Percentiles rank a stretch among this genome's conserved stretches.
Conservation (phyloP, 345 rosid genomes). For the Corchorus capsularis region DNA sequence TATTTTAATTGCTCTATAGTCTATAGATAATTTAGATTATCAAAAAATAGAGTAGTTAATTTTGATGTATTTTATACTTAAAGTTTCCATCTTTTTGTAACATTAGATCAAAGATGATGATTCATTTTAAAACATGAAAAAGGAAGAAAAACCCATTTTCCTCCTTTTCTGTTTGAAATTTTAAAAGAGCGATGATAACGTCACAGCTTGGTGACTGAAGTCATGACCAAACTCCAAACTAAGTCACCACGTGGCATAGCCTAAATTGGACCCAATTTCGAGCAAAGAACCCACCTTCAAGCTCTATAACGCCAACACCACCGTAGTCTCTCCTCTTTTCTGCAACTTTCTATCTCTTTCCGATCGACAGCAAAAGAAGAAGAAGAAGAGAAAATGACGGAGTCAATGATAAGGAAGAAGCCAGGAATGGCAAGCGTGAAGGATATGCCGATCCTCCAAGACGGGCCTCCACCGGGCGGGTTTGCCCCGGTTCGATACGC, state of each 20-base stretch:
- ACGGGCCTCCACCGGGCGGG: constrained; percentile 99
- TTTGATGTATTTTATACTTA: too few relatives aligned
- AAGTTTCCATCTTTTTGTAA: too few relatives aligned
- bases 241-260: background rate
- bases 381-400: constrained; percentile 66
- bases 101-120: too few relatives aligned
- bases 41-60: too few relatives aligned
- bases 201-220: background rate
- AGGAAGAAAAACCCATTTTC: background rate
- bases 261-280: background rate
- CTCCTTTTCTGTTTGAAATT: background rate
- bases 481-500: constrained; percentile 89
- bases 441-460: constrained; percentile 96
- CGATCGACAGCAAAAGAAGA: background rate
- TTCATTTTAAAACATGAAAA: background rate
- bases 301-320: background rate
- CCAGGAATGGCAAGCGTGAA: constrained; percentile 99
- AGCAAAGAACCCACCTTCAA: background rate
- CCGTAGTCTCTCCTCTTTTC: background rate
- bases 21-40: too few relatives aligned
- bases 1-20: background rate
- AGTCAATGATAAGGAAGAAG: constrained; percentile 90
- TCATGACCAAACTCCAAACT: background rate
- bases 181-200: background rate
- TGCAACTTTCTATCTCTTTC: background rate